Evolutionary conservation across 371 early-diverging fungal genomes (phyloP).

Genomic region (Thermomucor indicae-seudaticae): DNA sequence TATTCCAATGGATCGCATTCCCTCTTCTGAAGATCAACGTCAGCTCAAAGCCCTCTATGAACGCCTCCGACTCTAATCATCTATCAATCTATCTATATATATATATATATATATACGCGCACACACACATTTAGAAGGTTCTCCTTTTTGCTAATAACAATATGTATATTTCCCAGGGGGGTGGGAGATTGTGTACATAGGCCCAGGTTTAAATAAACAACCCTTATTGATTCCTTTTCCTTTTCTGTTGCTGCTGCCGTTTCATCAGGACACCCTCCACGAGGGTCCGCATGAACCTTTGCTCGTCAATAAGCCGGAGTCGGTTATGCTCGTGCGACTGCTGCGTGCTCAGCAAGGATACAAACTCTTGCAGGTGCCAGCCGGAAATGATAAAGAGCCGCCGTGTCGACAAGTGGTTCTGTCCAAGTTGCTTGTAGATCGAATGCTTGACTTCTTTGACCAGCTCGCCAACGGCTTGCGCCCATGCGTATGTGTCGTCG

Average conservation of each 20-base stretch:
- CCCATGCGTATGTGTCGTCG: slow-evolving; percentile 16
- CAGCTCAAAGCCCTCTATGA: slow-evolving; percentile 35
- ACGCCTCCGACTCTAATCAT: not conserved
- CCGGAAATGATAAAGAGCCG: slow-evolving; percentile 41
- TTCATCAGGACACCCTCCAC: slow-evolving; percentile 34
- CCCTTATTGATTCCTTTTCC: not conserved
- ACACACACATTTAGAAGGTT: no score
- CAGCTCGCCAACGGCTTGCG: slow-evolving; percentile 31
- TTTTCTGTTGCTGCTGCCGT: slow-evolving; percentile 13
- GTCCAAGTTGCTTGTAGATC: slow-evolving; percentile 28
- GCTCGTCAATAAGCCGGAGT: slow-evolving; percentile 31
- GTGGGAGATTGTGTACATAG: no score
- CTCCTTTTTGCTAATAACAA: no score
- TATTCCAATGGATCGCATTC: slow-evolving; percentile 37
- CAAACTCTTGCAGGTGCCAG: slow-evolving; percentile 31
- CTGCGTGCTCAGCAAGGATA: slow-evolving; percentile 25
- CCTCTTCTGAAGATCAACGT: slow-evolving; percentile 46
- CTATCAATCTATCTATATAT: no score
- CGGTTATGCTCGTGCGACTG: slow-evolving; percentile 16
- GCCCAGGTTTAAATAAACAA: no score
- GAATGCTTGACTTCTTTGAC: slow-evolving; percentile 35
- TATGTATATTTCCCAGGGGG: no score
- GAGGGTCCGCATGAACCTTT: slow-evolving; percentile 30
- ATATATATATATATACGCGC: no score
- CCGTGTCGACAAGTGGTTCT: slow-evolving; percentile 23